A percentile compares a stretch with the other conserved stretches of the same genome.
Conservation (phyloP, 768 basidiomycete species). For the Tulasnella sp. region DNA sequence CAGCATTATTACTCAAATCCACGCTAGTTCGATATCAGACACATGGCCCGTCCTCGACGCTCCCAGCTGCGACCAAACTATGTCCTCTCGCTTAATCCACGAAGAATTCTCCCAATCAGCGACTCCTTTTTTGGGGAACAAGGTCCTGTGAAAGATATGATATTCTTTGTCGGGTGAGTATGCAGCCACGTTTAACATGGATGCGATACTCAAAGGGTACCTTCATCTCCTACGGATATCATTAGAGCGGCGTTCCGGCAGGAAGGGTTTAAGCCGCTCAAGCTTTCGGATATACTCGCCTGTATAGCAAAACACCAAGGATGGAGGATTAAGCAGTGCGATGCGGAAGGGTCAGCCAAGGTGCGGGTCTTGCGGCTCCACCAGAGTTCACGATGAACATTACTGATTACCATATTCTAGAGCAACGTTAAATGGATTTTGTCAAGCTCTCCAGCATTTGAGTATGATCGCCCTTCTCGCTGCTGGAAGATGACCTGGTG, state of each 20-base stretch:
- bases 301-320: not conserved
- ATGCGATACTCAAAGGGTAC: not conserved
- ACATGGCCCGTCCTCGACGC: no score
- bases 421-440: not conserved
- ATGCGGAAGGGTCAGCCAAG: no score
- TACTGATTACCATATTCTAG: not conserved
- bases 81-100: no score
- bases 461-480: not conserved
- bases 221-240: not conserved
- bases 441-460: not conserved
- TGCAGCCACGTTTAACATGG: no score
- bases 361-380: no score
- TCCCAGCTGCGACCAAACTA: conserved; percentile 18
- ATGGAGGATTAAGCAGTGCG: not conserved
- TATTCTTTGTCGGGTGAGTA: not conserved
- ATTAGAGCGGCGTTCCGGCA: not conserved
- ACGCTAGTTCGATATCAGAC: no score
- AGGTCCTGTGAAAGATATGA: not conserved
- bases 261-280: not conserved
- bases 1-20: no score
- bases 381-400: no score
- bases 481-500: not conserved
- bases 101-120: conserved; percentile 75
- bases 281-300: not conserved
- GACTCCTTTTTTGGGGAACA: conserved; percentile 55